Evolutionary conservation across 106 monocot species (phyloP).

Genomic region (Allium sativum): DNA sequence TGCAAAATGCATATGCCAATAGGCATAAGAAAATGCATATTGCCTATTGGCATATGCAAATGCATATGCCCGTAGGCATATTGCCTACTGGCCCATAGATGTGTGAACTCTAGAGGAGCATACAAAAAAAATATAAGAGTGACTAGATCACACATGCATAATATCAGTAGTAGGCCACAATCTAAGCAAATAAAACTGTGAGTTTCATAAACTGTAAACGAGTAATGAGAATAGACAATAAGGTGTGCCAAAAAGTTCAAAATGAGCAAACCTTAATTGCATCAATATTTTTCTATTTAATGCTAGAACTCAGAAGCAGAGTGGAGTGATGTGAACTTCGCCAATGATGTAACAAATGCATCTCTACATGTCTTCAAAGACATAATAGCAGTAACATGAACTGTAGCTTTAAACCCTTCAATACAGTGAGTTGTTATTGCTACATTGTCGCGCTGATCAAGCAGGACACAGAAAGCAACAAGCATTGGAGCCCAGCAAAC

Average conservation of each 20-base stretch:
- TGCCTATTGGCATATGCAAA: too few relatives aligned
- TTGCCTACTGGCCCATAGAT: too few relatives aligned
- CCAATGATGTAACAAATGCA: conserved; percentile 94
- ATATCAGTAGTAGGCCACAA: too few relatives aligned
- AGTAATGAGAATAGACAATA: too few relatives aligned
- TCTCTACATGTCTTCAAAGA: conserved; percentile 98
- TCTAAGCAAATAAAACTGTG: too few relatives aligned
- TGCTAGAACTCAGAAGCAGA: conserved; percentile 94
- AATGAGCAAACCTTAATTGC: conserved; percentile 79
- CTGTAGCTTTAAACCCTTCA: conserved; percentile 82
- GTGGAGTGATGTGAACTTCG: conserved; percentile 98
- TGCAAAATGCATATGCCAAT: too few relatives aligned
- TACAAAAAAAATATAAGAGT: not conserved
- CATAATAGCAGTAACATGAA: conserved; percentile 94
- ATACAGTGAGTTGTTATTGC: conserved; percentile 66
- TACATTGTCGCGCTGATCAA: conserved; percentile 91
- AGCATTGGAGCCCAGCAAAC: conserved; percentile 99
- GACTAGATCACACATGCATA: too few relatives aligned
- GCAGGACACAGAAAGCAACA: conserved; percentile 96
- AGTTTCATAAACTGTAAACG: too few relatives aligned
- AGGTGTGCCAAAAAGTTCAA: too few relatives aligned
- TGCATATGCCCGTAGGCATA: too few relatives aligned
- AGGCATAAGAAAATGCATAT: too few relatives aligned
- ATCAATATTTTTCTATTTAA: conserved; percentile 94
- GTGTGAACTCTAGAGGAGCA: too few relatives aligned